Percentiles rank a stretch among this genome's conserved stretches.
Conservation (phyloP, 1,284 basidiomycete genomes). For the Cystobasidiaceae sp. region DNA sequence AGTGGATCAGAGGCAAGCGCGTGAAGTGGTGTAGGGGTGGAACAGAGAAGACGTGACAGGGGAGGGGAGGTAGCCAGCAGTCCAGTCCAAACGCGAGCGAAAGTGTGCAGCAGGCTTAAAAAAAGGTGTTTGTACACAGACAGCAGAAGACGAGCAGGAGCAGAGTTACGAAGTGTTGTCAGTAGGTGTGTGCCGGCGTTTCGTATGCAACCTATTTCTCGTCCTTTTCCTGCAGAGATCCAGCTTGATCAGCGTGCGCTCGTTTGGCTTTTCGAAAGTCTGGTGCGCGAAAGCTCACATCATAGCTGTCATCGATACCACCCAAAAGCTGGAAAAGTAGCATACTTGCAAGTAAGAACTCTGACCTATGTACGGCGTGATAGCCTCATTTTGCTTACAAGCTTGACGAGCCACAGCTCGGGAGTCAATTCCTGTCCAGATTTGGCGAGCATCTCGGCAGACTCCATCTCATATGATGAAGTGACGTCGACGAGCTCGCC, state of each 20-base stretch:
- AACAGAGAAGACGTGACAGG: too few relatives aligned
- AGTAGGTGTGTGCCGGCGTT: background rate
- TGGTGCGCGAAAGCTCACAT: background rate
- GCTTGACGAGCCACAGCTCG: slow-evolving; percentile 33
- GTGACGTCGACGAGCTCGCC: too few relatives aligned
- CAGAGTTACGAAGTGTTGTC: too few relatives aligned
- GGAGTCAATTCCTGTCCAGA: slow-evolving; percentile 27
- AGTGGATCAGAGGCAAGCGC: too few relatives aligned
- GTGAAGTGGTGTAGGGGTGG: too few relatives aligned
- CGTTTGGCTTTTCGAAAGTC: background rate
- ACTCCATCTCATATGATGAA: slow-evolving; percentile 27
- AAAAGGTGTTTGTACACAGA: too few relatives aligned
- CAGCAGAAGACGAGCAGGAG: background rate
- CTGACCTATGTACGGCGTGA: background rate
- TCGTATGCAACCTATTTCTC: background rate
- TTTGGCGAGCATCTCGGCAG: slow-evolving; percentile 33
- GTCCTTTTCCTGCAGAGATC: background rate
- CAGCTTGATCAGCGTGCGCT: background rate
- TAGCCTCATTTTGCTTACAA: slow-evolving; percentile 30
- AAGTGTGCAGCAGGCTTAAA: too few relatives aligned
- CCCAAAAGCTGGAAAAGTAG: background rate
- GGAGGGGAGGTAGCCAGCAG: too few relatives aligned
- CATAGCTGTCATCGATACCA: slow-evolving; percentile 5
- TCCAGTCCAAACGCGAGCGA: too few relatives aligned
- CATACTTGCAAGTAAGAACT: background rate